Percentiles rank a stretch among this genome's conserved stretches.
Evolutionary conservation across 345 rosid genomes (phyloP).

Genomic region (Excoecaria cochinchinensis): DNA sequence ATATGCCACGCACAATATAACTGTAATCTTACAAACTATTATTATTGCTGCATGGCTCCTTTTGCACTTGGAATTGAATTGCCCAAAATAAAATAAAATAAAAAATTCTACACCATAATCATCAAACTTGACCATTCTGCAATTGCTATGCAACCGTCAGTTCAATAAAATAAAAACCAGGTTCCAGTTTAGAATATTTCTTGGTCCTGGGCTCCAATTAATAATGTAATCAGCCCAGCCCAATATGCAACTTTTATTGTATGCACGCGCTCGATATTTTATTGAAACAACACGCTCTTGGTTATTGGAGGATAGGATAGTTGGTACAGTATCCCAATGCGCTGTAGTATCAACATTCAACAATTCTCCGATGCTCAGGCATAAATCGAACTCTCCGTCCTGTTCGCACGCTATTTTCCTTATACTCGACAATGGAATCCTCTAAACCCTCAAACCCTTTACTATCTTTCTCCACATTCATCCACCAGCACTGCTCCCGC

Average conservation of each 20-base stretch:
- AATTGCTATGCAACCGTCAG: background rate
- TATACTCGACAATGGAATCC: slow-evolving; percentile 44
- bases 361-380: background rate
- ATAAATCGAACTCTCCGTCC: background rate
- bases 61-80: background rate
- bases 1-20: too few relatives aligned
- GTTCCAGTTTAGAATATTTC: too few relatives aligned
- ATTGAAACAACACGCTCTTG: background rate
- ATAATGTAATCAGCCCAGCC: background rate
- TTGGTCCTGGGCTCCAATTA: background rate
- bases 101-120: background rate
- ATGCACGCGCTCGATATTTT: background rate
- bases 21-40: too few relatives aligned
- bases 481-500: slow-evolving; percentile 62
- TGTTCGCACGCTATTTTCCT: background rate
- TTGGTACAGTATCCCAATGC: background rate
- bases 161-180: too few relatives aligned
- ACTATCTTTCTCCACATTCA: slow-evolving; percentile 55
- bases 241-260: background rate
- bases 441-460: slow-evolving; percentile 57
- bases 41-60: too few relatives aligned
- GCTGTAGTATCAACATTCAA: background rate
- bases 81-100: background rate
- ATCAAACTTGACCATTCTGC: background rate
- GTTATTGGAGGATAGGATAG: background rate